phyloP scores from a whole-genome alignment of 805 yeast genomes.

The Alloascoidea africana region DNA sequence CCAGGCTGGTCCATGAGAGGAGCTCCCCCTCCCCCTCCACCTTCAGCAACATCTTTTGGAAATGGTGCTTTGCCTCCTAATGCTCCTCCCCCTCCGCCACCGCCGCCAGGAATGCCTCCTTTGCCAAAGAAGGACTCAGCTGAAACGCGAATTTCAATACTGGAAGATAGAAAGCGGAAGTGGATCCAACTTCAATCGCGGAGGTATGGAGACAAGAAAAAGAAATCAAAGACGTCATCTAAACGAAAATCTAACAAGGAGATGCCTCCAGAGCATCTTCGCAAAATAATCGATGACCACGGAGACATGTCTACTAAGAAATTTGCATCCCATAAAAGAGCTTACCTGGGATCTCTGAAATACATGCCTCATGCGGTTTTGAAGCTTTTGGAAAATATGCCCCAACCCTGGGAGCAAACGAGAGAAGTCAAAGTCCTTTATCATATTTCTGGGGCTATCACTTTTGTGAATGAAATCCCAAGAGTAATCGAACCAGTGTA shows the following conservation, averaged over 20 bases:
- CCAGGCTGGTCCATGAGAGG: conserved; percentile 15
- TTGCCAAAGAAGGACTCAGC: conserved; percentile 8
- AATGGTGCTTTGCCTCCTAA: conserved; percentile 13
- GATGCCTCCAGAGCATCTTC: conserved; percentile 87
- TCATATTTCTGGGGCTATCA: conserved; percentile 86
- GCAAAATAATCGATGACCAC: conserved; percentile 72
- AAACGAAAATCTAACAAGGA: conserved; percentile 51
- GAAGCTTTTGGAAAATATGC: conserved; percentile 88
- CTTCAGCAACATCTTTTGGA: conserved; percentile 14
- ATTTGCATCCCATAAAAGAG: conserved; percentile 70
- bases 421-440: conserved; percentile 81
- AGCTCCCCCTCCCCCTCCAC: conserved; percentile 13
- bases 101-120: conserved; percentile 10
- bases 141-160: conserved; percentile 14
- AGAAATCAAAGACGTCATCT: conserved; percentile 23
- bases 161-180: conserved; percentile 30
- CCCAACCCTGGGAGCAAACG: conserved; percentile 92
- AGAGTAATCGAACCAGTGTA: conserved; percentile 86
- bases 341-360: conserved; percentile 82
- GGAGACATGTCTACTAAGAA: conserved; percentile 72
- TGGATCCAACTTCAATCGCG: conserved; percentile 55
- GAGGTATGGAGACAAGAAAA: conserved; percentile 26
- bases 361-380: conserved; percentile 92
- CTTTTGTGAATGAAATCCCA: conserved; percentile 87
- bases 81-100: conserved; percentile 17